Evolutionary conservation across 352 stramenopile species (phyloP), one percentile per base, ranked within the genome.

Genomic region (Phytophthora pistaciae): DNA sequence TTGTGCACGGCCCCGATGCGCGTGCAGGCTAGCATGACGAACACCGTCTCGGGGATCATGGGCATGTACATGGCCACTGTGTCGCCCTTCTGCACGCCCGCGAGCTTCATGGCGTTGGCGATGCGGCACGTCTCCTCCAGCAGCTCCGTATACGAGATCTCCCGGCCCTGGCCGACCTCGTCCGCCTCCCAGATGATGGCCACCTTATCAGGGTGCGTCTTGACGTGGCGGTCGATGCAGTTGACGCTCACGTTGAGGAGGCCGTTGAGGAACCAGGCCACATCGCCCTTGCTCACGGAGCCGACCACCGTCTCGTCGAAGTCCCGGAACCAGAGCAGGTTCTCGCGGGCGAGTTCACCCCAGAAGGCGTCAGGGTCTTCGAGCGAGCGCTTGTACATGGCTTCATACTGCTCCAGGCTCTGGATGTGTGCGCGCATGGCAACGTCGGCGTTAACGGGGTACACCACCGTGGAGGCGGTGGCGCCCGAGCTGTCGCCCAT

Each of bases 11-110:
- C 97, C 29, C 98, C 98, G 65, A 99, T 98, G 46, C 97, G 91
- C 23, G 95, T 93, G 75, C 97, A 99, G 2, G 97, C 97, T 29
- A 99, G 84, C 97, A 99, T 99, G 40, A 94, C 96, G 75, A 98
- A 98, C 25, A 93, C 93, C 7, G 96, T 79, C 75, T 99, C 94
- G 18, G 54, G 62, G 29, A 69, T 63, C 62, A 69, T 69, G 7
- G 62, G 53, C 53, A 69, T 69, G 62, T 64, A 69, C 62, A 69
- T 69, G 53, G 53, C 62, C 27, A 69, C 62, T 2, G 29, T 58
- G 54, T 69, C 62, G 18, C 62, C 62, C 18, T 69, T 69, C 16
- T 56, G 54, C 29, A 69, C 53, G 4, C 62, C 62, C 6, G 62
- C 53, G 42, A 63, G 62, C 53, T 69, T 69, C 62, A 69, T 69